Conservation (phyloP, 495 filamentous ascomycete species). For the Terfezia boudieri region DNA sequence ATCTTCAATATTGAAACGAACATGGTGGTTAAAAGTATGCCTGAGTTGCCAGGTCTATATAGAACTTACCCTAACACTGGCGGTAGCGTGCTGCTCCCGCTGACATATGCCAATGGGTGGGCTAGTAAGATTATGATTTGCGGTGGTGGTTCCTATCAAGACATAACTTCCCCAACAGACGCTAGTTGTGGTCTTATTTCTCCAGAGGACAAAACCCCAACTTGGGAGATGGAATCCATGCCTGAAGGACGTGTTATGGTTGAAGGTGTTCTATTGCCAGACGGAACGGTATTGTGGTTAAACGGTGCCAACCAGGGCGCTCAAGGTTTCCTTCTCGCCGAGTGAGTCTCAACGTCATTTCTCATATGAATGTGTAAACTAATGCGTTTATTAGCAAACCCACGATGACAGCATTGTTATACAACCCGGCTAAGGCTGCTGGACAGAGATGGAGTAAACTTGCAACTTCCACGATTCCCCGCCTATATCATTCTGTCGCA, state of each 20-base stretch:
- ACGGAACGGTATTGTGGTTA: constrained; percentile 37
- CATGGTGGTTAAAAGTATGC: constrained; percentile 23
- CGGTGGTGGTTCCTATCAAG: constrained; percentile 41
- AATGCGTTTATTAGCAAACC: constrained; percentile 16
- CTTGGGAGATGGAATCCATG: constrained; percentile 42
- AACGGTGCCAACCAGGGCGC: constrained; percentile 35
- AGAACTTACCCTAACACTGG: constrained; percentile 45
- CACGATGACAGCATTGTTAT: constrained; percentile 34
- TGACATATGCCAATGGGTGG: constrained; percentile 30
- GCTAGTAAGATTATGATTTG: constrained; percentile 34
- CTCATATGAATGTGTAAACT: too few species aligned
- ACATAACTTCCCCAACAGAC: constrained; percentile 36
- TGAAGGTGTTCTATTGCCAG: constrained; percentile 35
- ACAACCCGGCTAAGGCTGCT: constrained; percentile 28
- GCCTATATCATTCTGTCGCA: constrained; percentile 37
- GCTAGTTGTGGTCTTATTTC: constrained; percentile 35
- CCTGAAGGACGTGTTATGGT: constrained; percentile 39
- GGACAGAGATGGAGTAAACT: constrained; percentile 32
- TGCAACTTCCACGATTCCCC: constrained; percentile 27
- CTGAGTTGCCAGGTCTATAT: constrained; percentile 36
- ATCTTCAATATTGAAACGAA: constrained; percentile 28
- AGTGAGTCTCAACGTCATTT: neutral
- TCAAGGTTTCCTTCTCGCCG: constrained; percentile 36
- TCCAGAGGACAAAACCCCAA: constrained; percentile 27
- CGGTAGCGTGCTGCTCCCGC: constrained; percentile 34